Evolutionary conservation across 2,329 filamentous ascomycete species (phyloP).

Genomic region (Trichophyton rubrum): DNA sequence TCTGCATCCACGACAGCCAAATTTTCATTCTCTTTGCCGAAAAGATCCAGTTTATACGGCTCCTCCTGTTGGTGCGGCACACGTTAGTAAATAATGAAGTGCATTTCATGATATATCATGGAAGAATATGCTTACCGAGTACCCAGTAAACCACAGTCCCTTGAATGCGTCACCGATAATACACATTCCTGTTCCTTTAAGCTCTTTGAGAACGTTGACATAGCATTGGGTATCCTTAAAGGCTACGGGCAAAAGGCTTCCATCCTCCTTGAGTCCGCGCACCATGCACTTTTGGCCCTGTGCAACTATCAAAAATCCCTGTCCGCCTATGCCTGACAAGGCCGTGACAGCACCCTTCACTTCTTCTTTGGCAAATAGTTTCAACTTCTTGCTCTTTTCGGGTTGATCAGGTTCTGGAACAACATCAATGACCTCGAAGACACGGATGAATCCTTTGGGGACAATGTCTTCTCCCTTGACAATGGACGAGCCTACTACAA

Average conservation of each 20-base stretch:
- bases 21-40: slow-evolving; percentile 70
- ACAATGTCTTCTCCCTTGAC: slow-evolving; percentile 84
- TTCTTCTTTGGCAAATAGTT: slow-evolving; percentile 77
- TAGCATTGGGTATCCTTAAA: slow-evolving; percentile 98
- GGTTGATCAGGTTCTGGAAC: slow-evolving; percentile 77
- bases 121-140: slow-evolving; percentile 45
- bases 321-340: slow-evolving; percentile 69
- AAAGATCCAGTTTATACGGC: slow-evolving; percentile 86
- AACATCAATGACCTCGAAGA: slow-evolving; percentile 84
- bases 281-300: slow-evolving; percentile 98
- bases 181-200: slow-evolving; percentile 72
- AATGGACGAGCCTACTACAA: slow-evolving; percentile 74
- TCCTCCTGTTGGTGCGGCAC: slow-evolving; percentile 50
- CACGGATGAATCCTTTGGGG: slow-evolving; percentile 70
- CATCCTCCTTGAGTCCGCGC: slow-evolving; percentile 86
- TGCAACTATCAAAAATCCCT: slow-evolving; percentile 76
- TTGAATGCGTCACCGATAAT: slow-evolving; percentile 84
- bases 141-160: slow-evolving; percentile 91
- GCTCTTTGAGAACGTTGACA: slow-evolving; percentile 70
- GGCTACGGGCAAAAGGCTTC: slow-evolving; percentile 79
- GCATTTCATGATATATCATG: not conserved
- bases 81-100: not conserved
- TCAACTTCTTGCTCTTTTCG: slow-evolving; percentile 74
- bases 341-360: slow-evolving; percentile 87
- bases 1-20: slow-evolving; percentile 73